Evolutionary conservation across 805 yeast genomes (phyloP), one percentile per base, ranked within the genome.

Genomic region (Ogataea angusta): DNA sequence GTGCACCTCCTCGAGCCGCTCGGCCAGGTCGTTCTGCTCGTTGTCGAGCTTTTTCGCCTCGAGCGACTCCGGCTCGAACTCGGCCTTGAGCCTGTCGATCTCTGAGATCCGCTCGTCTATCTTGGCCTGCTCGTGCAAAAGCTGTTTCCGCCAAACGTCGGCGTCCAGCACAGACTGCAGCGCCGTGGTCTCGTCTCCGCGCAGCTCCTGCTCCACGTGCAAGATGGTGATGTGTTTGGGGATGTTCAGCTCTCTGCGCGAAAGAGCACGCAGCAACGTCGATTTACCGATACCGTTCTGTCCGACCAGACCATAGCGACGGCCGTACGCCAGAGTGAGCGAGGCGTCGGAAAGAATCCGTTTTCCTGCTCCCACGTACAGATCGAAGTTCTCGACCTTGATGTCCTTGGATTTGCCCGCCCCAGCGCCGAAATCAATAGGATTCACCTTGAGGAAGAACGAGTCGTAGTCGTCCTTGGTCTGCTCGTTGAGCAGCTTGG

Each of bases 251-350:
- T 93, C 99, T 76, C 99, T 83, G 63, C 95, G 78, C 1, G 97
- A 83, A 39, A 93, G 69, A 0, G 99, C 99, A 52, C 87, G 76
- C 60, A 93, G 70, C 39, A 93, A 68, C 0, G 99, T 93, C 31
- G 98, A 90, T 64, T 93, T 93, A 82, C 99, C 99, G 53, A 93
- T 90, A 91, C 99, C 99, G 70, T 93, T 93, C 62, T 90, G 95
- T 65, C 99, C 99, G 31, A 93, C 96, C 38, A 93, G 69, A 78
- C 99, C 99, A 55, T 93, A 93, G 62, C 98, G 79, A 63, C 85
- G 88, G 40, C 99, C 99, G 61, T 82, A 82, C 21, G 96, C 82
- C 49, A 93, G 74, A 1, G 96, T 81, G 50, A 93, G 76, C 17
- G 89, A 75, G 19, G 98, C 83, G 62, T 90, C 95, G 31, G 91